Evolutionary conservation across 2,329 filamentous ascomycete genomes (phyloP), one percentile per base, ranked within the genome.

Genomic region (Daldinia eschscholtzii): DNA sequence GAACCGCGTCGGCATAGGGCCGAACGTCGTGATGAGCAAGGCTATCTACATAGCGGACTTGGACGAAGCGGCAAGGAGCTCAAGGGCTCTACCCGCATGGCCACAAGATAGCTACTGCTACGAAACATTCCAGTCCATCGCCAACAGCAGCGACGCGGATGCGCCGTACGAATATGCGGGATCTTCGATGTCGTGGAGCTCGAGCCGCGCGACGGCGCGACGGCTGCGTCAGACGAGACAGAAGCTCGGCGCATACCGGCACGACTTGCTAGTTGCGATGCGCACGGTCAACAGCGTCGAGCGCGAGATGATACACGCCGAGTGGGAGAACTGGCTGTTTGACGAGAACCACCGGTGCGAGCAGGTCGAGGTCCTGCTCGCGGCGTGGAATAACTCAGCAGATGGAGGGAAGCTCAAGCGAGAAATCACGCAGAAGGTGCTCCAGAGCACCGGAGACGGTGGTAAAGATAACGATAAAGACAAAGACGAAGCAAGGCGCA

Each of bases 241-340:
- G 80, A 88, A 91, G 26, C 87, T 99, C 0, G 95, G 92, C 0
- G 84, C 88, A 1, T 96, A 98, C 78, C 87, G 96, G 2, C 93
- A 99, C 79, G 94, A 98, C 77, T 84, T 99, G 20, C 83, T 98
- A 2, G 94, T 99, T 4, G 94, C 94, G 4, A 89, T 98, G 83
- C 89, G 94, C 4, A 88, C 98, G 2, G 91, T 98, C 68, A 98
- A 98, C 80, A 91, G 92, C 68, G 90, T 98, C 72, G 96, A 98
- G 83, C 87, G 88, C 65, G 94, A 98, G 79, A 91, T 97, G 79
- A 81, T 98, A 61, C 88, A 89, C 75, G 91, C 92, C 0, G 95
- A 98, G 79, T 99, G 94, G 91, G 94, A 97, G 82, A 92, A 93
- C 71, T 99, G 95, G 94, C 86, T 98, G 33, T 81, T 87, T 2